Evolutionary conservation across 192 early-diverging fungal genomes (phyloP).

Genomic region (Linnemannia exigua): DNA sequence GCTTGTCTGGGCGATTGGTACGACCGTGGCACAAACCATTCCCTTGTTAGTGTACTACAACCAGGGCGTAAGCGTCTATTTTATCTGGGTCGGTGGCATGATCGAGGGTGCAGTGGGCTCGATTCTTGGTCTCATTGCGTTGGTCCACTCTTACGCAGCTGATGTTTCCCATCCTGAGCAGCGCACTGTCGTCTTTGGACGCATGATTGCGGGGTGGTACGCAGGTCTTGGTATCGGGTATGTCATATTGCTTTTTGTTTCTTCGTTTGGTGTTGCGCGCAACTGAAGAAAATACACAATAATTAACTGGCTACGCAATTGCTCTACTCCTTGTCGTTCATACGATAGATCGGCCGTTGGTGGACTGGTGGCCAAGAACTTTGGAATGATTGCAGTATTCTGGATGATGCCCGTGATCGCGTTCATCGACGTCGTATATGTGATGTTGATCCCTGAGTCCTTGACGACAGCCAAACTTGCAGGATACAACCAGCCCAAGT

Average conservation of each 20-base stretch:
- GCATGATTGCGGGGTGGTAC: conserved; percentile 25
- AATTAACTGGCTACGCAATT: background rate
- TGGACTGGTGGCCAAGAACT: conserved; percentile 15
- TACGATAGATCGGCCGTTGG: conserved; percentile 24
- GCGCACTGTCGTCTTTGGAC: conserved; percentile 46
- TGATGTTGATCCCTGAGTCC: conserved; percentile 39
- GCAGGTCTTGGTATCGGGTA: conserved; percentile 46
- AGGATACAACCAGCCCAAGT: background rate
- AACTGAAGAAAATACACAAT: background rate
- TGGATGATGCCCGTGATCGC: conserved; percentile 21
- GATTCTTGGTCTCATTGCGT: conserved; percentile 15
- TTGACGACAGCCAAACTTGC: conserved; percentile 1
- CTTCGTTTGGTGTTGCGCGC: background rate
- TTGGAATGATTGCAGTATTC: conserved; percentile 32
- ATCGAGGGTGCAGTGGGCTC: conserved; percentile 38
- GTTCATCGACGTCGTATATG: conserved; percentile 16
- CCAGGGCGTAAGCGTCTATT: conserved; percentile 31
- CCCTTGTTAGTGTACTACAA: conserved; percentile 30
- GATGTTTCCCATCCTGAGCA: conserved; percentile 33
- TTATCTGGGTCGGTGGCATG: conserved; percentile 20
- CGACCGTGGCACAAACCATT: background rate
- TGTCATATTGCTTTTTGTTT: background rate
- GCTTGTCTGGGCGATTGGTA: conserved; percentile 23
- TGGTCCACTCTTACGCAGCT: conserved; percentile 34
- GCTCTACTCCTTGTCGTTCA: background rate